A percentile compares a stretch with the other conserved stretches of the same genome.
phyloP scores from a whole-genome alignment of 2,329 filamentous ascomycete genomes.

The Teratosphaeria zuluensis region DNA sequence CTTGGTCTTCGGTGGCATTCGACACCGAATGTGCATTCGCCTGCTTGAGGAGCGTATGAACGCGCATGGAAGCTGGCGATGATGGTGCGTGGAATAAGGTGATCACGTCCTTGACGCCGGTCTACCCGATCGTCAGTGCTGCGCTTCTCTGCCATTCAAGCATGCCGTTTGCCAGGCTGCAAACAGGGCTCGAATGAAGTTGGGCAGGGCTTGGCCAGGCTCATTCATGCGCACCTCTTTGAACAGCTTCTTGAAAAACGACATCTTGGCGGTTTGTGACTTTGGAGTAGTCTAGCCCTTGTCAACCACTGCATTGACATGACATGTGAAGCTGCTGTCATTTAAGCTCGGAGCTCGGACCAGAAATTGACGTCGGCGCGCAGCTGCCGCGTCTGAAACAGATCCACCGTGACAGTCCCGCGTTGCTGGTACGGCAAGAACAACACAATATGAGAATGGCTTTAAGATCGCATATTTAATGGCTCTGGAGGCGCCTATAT shows the following conservation, averaged over 20 bases:
- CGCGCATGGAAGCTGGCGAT: constrained; percentile 61
- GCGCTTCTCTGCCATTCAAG: constrained; percentile 2
- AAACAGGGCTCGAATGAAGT: not conserved
- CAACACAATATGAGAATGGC: too few relatives aligned
- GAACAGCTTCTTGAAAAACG: constrained; percentile 39
- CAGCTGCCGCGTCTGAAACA: not conserved
- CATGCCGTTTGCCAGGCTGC: not conserved
- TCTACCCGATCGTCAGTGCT: constrained; percentile 12
- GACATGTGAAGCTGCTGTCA: not conserved
- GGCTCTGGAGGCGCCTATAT: too few relatives aligned
- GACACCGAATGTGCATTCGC: constrained; percentile 59
- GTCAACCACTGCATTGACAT: not conserved
- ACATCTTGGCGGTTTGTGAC: constrained; percentile 19
- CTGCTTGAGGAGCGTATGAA: constrained; percentile 70
- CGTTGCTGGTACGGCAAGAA: too few relatives aligned
- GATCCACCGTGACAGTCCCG: not conserved
- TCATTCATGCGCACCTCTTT: constrained; percentile 31
- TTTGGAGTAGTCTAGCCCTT: not conserved
- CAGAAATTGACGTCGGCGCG: not conserved
- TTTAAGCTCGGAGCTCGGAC: not conserved
- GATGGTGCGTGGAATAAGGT: constrained; percentile 90
- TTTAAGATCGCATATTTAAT: too few relatives aligned
- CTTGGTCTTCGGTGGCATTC: constrained; percentile 64
- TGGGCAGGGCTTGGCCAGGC: not conserved
- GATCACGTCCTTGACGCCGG: constrained; percentile 61